These are phyloP conservation scores for Elymus sibiricus DNA, from an alignment of 176 grass and related monocot genomes.

Conservation along the genomic window DNA sequence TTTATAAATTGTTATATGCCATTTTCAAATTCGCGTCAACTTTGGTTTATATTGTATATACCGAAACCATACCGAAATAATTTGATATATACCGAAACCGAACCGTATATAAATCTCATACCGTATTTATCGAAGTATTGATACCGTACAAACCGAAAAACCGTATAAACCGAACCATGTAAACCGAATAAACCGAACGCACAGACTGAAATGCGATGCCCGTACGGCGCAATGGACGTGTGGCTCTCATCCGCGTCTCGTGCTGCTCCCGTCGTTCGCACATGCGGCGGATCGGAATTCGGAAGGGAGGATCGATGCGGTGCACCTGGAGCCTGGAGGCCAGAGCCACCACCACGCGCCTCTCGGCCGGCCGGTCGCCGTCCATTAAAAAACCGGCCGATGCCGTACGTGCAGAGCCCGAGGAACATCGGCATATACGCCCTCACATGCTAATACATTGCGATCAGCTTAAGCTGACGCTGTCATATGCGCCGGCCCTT, in stretches of 20 bases:
- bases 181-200: no score
- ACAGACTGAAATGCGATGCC: no score
- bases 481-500: background rate
- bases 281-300: background rate
- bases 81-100: no score
- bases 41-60: no score
- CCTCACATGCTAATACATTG: slow-evolving; percentile 18
- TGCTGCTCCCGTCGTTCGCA: background rate
- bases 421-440: slow-evolving; percentile 27
- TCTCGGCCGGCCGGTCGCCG: background rate
- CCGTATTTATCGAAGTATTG: no score
- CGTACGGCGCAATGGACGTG: no score
- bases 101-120: no score
- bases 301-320: background rate
- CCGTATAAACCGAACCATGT: no score
- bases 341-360: background rate
- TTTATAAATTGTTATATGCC: no score
- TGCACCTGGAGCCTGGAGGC: background rate
- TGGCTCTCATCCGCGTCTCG: background rate
- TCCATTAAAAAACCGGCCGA: background rate
- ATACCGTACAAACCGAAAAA: no score
- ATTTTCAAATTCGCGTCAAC: no score
- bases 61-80: no score
- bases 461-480: background rate
- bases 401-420: background rate